Evolutionary conservation across 768 basidiomycete species (phyloP).

Genomic region (Guyanaporus albipodus): DNA sequence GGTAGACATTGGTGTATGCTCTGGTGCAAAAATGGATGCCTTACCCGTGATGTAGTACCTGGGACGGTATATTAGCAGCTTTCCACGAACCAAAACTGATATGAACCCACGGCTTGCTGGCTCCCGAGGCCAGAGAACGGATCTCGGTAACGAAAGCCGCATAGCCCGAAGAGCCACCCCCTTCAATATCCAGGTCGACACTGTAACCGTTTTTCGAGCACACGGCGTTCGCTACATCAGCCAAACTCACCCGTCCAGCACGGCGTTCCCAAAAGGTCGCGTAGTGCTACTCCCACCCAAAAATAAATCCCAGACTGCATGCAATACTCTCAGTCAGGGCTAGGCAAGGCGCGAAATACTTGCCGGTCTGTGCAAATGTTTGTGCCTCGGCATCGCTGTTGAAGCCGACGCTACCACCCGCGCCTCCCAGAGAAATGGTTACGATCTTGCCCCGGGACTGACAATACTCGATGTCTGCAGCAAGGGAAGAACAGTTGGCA

Average conservation of each 20-base stretch:
- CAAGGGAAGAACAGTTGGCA: slow-evolving; percentile 37
- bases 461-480: slow-evolving; percentile 41
- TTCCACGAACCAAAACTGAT: background rate
- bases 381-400: slow-evolving; percentile 35
- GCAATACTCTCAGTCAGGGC: background rate
- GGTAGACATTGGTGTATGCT: background rate
- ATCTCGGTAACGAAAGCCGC: slow-evolving; percentile 39
- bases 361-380: slow-evolving; percentile 28
- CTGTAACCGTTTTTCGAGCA: slow-evolving; percentile 25
- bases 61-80: slow-evolving; percentile 1
- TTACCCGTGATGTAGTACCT: slow-evolving; percentile 61
- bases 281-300: slow-evolving; percentile 42
- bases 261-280: slow-evolving; percentile 43
- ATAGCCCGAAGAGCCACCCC: slow-evolving; percentile 51
- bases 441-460: slow-evolving; percentile 45
- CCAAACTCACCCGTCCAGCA: slow-evolving; percentile 42
- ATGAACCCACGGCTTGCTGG: slow-evolving; percentile 19
- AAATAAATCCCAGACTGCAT: slow-evolving; percentile 42
- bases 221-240: background rate
- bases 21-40: background rate
- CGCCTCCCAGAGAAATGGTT: slow-evolving; percentile 45
- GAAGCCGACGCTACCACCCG: slow-evolving; percentile 39
- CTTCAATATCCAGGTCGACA: slow-evolving; percentile 73
- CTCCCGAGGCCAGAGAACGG: slow-evolving; percentile 22
- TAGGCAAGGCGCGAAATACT: slow-evolving; percentile 10